Evolutionary conservation across 2,329 filamentous ascomycete species (phyloP).

Genomic region (Beauveria scarabaeidicola): DNA sequence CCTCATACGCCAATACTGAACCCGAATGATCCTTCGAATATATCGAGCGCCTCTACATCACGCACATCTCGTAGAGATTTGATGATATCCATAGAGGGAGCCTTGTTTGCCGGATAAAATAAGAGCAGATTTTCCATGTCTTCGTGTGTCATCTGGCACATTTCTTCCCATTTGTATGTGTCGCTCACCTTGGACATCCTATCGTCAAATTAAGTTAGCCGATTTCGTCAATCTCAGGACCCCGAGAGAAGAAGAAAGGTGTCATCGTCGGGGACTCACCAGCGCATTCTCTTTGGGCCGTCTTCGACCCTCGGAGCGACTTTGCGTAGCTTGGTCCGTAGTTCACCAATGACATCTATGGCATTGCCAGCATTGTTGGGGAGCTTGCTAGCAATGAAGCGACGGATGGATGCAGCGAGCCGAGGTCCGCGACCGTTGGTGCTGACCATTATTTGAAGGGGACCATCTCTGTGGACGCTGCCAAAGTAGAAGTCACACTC

Average conservation of each 20-base stretch:
- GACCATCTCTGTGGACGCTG: constrained; percentile 87
- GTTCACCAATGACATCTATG: constrained; percentile 71
- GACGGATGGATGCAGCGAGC: constrained; percentile 76
- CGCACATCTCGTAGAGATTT: constrained; percentile 42
- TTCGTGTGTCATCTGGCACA: constrained; percentile 71
- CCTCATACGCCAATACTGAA: constrained; percentile 41
- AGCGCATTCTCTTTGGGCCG: constrained; percentile 82
- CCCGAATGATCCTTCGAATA: constrained; percentile 52
- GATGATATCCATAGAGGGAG: constrained; percentile 48
- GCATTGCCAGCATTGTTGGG: constrained; percentile 77
- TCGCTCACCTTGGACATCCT: constrained; percentile 94
- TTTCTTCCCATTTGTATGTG: constrained; percentile 72
- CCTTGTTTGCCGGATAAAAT: constrained; percentile 56
- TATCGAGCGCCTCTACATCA: constrained; percentile 37
- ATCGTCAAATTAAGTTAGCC: constrained; percentile 4
- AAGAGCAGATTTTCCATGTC: constrained; percentile 77
- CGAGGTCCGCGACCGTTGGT: constrained; percentile 95
- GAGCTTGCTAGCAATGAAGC: constrained; percentile 68
- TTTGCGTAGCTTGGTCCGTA: constrained; percentile 71
- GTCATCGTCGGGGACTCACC: constrained; percentile 44
- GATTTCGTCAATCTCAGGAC: neutral
- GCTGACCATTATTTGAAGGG: constrained; percentile 96
- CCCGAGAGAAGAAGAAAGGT: neutral
- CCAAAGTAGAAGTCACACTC: constrained; percentile 99
- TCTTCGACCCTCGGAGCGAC: constrained; percentile 65